Evolutionary conservation across 805 yeast genomes (phyloP), one percentile per base, ranked within the genome.

Genomic region (Candida arabinofermentans): DNA sequence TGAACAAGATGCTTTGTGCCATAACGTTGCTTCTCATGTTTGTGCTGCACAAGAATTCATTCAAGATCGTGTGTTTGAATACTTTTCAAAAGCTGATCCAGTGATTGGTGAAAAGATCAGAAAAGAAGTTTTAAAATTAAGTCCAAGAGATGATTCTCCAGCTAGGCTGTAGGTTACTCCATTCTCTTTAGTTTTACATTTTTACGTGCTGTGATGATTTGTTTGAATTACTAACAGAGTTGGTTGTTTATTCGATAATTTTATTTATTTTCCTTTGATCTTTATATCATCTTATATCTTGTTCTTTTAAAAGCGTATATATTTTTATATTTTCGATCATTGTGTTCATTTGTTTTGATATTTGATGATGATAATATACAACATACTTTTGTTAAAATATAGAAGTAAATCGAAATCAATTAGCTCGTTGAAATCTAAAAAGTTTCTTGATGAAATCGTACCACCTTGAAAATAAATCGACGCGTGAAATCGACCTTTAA

Each of bases 1-100:
- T 54, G 96, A 87, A 66, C 96, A 88, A 69, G 77, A 73, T 56
- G 78, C 87, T 54, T 72, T 91, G 59, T 86, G 90, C 37, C 86
- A 83, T 65, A 91, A 91, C 64, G 74, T 91, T 49, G 83, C 95
- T 17, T 81, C 70, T 30, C 96, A 90, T 62, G 84, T 72, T 14
- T 51, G 62, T 14, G 75, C 62, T 51, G 96, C 97, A 24, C 74
- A 77, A 51, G 81, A 85, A 37, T 75, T 73, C 38, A 79, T 89
- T 51, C 96, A 85, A 71, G 87, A 86, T 60, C 70, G 82, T 47
- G 95, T 86, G 24, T 73, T 82, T 56, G 86, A 76, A 47, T 77
- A 82, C 77, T 91, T 89, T 61, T 59, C 74, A 43, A 81, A 81
- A 65, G 95, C 89, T 40, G 75, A 79, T 58, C 74, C 76, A 34